A percentile compares a stretch with the other conserved stretches of the same genome.
These are phyloP conservation scores for Karstenula rhodostoma DNA, from an alignment of 2,329 filamentous ascomycete genomes.

Conservation along the genomic window DNA sequence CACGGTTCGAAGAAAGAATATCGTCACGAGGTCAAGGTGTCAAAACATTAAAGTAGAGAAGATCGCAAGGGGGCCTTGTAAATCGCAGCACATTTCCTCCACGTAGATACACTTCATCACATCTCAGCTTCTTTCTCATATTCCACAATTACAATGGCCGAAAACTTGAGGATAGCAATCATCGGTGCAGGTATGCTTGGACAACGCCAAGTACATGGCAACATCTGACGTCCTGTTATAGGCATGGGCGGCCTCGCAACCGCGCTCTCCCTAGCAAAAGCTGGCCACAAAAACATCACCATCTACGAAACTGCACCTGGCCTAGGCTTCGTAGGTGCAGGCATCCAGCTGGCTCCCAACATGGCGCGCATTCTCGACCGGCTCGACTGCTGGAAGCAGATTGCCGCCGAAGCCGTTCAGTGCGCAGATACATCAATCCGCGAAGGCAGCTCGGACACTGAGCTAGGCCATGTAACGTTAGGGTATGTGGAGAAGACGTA, in stretches of 20 bases:
- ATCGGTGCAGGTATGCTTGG: slow-evolving; percentile 40
- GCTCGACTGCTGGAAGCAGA: slow-evolving; percentile 75
- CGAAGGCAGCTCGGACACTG: slow-evolving; percentile 72
- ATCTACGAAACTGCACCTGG: slow-evolving; percentile 77
- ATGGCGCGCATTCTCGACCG: slow-evolving; percentile 78
- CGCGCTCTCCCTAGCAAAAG: slow-evolving; percentile 76
- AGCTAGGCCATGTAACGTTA: slow-evolving; percentile 76
- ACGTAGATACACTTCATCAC: slow-evolving; percentile 9
- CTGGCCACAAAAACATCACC: slow-evolving; percentile 76
- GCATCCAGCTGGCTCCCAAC: slow-evolving; percentile 85
- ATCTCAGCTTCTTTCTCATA: not conserved
- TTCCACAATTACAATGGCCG: slow-evolving; percentile 31
- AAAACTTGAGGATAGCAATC: slow-evolving; percentile 42
- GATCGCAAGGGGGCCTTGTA: not conserved
- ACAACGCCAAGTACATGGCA: not conserved
- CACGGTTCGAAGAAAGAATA: not conserved
- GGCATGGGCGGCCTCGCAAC: slow-evolving; percentile 81
- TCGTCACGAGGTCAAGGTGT: not conserved
- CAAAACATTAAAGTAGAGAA: slow-evolving; percentile 11
- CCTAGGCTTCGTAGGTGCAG: slow-evolving; percentile 83
- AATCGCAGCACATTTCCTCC: not conserved
- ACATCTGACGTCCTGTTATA: slow-evolving; percentile 44
- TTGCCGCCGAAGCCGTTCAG: slow-evolving; percentile 74
- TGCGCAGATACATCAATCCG: slow-evolving; percentile 77
- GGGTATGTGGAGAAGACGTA: slow-evolving; percentile 73